Conservation (phyloP, 768 basidiomycete genomes). For the Russula abietina region DNA sequence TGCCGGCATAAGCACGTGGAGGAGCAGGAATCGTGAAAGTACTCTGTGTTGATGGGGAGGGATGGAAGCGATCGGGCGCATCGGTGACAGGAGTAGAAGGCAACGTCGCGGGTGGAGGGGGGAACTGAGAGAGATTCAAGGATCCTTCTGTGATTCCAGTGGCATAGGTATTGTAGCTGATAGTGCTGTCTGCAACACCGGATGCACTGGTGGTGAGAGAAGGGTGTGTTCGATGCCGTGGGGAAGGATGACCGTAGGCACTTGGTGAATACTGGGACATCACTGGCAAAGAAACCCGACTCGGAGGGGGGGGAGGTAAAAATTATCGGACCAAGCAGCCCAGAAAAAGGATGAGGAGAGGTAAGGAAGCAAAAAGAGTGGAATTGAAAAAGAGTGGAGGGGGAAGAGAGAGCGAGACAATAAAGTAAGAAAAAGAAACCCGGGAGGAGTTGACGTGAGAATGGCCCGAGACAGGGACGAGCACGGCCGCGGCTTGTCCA, state of each 20-base stretch:
- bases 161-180: constrained; percentile 38
- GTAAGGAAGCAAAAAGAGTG: background rate
- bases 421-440: background rate
- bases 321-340: background rate
- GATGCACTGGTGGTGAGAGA: constrained; percentile 52
- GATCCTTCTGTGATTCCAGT: constrained; percentile 32
- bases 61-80: constrained; percentile 28
- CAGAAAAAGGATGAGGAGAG: background rate
- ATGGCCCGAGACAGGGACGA: too few species aligned
- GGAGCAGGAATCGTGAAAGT: background rate
- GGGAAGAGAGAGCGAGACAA: background rate
- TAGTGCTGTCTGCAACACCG: constrained; percentile 51
- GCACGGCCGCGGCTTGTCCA: too few species aligned
- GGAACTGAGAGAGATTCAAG: constrained; percentile 45
- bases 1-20: background rate
- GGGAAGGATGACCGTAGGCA: background rate
- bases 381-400: background rate
- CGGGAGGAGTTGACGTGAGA: too few species aligned
- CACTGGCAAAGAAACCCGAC: background rate
- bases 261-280: constrained; percentile 11
- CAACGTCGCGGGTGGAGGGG: constrained; percentile 41
- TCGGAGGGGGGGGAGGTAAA: background rate
- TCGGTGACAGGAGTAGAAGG: constrained; percentile 32
- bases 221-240: constrained; percentile 33
- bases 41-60: constrained; percentile 15